Evolutionary conservation across 139 green algal species (phyloP), one percentile per base, ranked within the genome.

Genomic region (Spirogloea muscicola): DNA sequence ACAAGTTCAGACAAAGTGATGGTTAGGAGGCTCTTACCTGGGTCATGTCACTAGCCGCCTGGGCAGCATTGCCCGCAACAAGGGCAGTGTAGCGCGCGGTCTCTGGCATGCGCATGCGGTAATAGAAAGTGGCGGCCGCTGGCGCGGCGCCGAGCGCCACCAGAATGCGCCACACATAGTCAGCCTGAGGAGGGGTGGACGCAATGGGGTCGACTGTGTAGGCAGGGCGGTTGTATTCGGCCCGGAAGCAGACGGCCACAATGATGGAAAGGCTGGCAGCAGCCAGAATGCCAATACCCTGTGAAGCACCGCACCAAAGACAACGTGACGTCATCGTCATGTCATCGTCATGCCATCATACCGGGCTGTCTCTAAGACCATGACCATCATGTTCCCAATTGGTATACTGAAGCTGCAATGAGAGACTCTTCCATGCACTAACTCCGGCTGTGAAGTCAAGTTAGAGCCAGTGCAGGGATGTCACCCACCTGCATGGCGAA

Each of bases 131-230:
- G 40, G 75, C 29, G 1, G 68, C 3, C n/a, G 78, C 73, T 3
- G 82, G 82, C 38, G 85, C 37, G 33, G 66, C 64, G 58, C 78
- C 77, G 3, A 85, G 25, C 36, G 58, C 61, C 4, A 87, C 43
- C 4, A 81, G 63, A 51, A 87, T 77, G 21, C 82, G 65, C 82
- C 82, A 87, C 33, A 66, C 58, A 33, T 74, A 81, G 68, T 87
- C 82, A 16, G 70, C 68, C n/a, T 77, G 62, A 73, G 64, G 66
- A 51, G 70, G 73, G 42, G 21, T 4, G 64, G 34, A 68, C 52
- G 33, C 41, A 3, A 76, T 25, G 13, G 60, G 38, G 40, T 78
- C 41, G 2, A 49, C 42, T n/a, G 10, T 21, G 37, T 49, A 79
- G n/a, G 60, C 9, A 1, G 70, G 60, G 21, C n/a, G 3, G 25